Evolutionary conservation across 148 eudicot genomes (phyloP).

Genomic region (Limonium bicolor): DNA sequence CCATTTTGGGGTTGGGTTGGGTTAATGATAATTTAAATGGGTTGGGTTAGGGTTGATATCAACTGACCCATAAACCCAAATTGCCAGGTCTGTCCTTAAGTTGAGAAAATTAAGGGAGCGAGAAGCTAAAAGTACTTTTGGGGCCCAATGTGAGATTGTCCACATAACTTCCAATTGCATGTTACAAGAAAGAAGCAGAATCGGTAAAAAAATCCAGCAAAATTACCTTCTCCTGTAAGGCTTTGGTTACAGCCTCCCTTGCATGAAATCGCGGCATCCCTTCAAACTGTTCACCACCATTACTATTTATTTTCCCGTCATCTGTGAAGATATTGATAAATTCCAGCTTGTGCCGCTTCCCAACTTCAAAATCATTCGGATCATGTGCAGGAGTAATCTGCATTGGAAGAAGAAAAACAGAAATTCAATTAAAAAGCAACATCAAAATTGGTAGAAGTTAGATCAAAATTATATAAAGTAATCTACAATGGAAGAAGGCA

Average conservation of each 20-base stretch:
- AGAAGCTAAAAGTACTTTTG: too few relatives aligned
- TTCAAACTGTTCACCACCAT: constrained; percentile 55
- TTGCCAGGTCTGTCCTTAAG: too few relatives aligned
- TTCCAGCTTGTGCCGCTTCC: constrained; percentile 69
- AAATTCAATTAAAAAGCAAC: constrained; percentile 1
- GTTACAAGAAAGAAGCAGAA: too few relatives aligned
- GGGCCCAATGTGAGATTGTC: too few relatives aligned
- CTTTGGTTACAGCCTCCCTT: constrained; percentile 54
- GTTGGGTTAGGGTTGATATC: too few relatives aligned
- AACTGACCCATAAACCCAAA: too few relatives aligned
- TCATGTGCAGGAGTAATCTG: constrained; percentile 99
- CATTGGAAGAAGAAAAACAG: constrained; percentile 10
- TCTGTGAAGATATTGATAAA: constrained; percentile 80
- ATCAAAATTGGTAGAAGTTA: too few relatives aligned
- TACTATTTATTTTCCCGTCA: constrained; percentile 82
- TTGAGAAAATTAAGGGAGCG: too few relatives aligned
- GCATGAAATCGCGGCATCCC: constrained; percentile 81
- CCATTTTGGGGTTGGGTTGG: too few relatives aligned
- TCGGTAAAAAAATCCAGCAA: too few relatives aligned
- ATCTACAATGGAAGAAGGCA: neutral
- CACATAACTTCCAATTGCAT: too few relatives aligned
- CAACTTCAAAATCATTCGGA: constrained; percentile 95
- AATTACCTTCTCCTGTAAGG: constrained; percentile 64
- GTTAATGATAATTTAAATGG: too few relatives aligned
- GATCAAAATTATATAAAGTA: neutral